Conservation (phyloP, 495 filamentous ascomycete species). For the Podospora anserina region DNA sequence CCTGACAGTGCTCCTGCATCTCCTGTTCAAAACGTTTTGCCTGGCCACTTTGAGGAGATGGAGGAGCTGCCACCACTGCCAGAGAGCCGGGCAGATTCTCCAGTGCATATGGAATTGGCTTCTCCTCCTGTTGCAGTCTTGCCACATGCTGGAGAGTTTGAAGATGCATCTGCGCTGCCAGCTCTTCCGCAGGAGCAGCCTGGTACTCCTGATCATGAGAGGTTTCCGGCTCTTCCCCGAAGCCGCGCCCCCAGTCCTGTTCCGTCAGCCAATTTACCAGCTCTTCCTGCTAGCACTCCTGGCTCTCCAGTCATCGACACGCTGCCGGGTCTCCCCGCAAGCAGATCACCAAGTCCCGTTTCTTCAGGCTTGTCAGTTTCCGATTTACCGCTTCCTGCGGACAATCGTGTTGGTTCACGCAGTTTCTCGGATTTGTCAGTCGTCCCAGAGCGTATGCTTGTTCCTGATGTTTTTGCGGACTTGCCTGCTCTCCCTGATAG, state of each 20-base stretch:
- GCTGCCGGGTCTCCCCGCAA: not conserved
- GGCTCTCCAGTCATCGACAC: not conserved
- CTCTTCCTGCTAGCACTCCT: not conserved
- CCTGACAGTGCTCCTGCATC: not conserved
- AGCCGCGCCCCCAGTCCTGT: not conserved
- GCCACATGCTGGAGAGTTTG: not conserved
- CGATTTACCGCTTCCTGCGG: too few relatives aligned
- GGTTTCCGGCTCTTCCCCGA: not conserved
- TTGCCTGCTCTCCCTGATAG: slow-evolving; percentile 7
- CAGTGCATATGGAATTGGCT: not conserved
- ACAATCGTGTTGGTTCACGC: too few relatives aligned
- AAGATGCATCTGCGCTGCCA: not conserved
- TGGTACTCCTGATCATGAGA: not conserved
- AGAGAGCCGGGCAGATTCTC: slow-evolving; percentile 7
- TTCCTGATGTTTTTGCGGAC: not conserved
- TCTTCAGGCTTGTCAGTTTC: not conserved
- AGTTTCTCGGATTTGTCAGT: too few relatives aligned
- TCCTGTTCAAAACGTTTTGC: not conserved
- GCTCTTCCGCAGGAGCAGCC: not conserved
- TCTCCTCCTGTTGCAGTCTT: not conserved
- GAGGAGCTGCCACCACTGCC: not conserved
- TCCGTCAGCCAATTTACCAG: not conserved
- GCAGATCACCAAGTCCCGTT: not conserved
- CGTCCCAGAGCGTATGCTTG: not conserved
- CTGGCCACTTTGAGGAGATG: not conserved